Evolutionary conservation across 2,329 filamentous ascomycete species (phyloP).

Genomic region (Nothophoma quercina): DNA sequence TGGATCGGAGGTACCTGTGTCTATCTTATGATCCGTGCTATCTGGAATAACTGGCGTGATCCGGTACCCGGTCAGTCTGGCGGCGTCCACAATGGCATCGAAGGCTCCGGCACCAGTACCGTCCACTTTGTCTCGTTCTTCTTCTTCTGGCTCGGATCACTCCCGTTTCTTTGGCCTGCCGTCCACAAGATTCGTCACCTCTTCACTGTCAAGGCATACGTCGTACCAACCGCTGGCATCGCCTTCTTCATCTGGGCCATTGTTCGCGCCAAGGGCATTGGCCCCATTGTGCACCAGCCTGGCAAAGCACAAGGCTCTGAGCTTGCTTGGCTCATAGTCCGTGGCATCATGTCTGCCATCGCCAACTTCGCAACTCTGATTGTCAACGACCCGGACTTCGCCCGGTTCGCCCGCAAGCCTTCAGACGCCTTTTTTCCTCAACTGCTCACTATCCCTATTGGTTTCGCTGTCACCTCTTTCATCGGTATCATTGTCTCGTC

Average conservation of each 20-base stretch:
- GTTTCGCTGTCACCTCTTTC: slow-evolving; percentile 75
- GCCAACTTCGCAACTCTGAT: slow-evolving; percentile 92
- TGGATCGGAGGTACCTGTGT: slow-evolving; percentile 86
- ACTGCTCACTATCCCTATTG: slow-evolving; percentile 62
- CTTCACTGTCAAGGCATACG: slow-evolving; percentile 87
- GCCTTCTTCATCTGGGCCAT: slow-evolving; percentile 89
- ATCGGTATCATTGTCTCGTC: slow-evolving; percentile 67
- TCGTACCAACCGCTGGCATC: slow-evolving; percentile 83
- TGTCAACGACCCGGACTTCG: slow-evolving; percentile 80
- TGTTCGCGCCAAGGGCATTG: slow-evolving; percentile 80
- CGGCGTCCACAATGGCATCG: slow-evolving; percentile 72
- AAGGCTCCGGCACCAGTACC: slow-evolving; percentile 74
- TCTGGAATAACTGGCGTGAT: slow-evolving; percentile 74
- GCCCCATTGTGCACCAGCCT: slow-evolving; percentile 78
- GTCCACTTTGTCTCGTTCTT: slow-evolving; percentile 82
- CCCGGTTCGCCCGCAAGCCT: slow-evolving; percentile 81
- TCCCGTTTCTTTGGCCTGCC: slow-evolving; percentile 88
- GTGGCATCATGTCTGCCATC: slow-evolving; percentile 86
- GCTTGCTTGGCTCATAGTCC: slow-evolving; percentile 82
- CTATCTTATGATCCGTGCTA: slow-evolving; percentile 85
- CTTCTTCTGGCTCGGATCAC: slow-evolving; percentile 81
- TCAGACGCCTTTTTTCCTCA: slow-evolving; percentile 82
- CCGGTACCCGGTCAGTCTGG: slow-evolving; percentile 13
- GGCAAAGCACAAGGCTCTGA: slow-evolving; percentile 69
- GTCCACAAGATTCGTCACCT: slow-evolving; percentile 88